Evolutionary conservation across 129 eudicot genomes (phyloP).

Genomic region (Saussurea involucrata): DNA sequence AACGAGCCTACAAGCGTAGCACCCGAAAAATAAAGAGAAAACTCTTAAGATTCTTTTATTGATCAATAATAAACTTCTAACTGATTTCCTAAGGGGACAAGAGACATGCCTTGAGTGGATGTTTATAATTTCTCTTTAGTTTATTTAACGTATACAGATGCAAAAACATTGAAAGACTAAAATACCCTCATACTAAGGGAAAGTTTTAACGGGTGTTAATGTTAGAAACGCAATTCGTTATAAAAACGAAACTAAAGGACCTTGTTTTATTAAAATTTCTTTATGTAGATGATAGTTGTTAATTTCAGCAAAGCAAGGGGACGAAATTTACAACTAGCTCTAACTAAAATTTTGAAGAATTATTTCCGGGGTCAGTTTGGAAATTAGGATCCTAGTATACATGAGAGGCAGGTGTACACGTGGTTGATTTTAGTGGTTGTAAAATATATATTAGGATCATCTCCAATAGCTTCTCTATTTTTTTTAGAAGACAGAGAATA

Average conservation of each 20-base stretch:
- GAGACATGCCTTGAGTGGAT: background rate
- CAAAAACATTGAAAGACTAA: background rate
- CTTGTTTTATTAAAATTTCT: background rate
- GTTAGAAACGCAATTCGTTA: background rate
- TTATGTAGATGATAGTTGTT: background rate
- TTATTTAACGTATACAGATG: background rate
- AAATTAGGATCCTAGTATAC: background rate
- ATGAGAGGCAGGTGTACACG: conserved; percentile 13
- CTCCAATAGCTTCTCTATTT: too few relatives aligned
- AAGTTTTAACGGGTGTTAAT: background rate
- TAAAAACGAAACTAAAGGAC: background rate
- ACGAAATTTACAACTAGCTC: background rate
- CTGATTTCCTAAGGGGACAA: background rate
- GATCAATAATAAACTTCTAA: too few relatives aligned
- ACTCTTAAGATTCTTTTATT: too few relatives aligned
- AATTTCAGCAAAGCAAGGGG: background rate
- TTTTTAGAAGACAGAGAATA: too few relatives aligned
- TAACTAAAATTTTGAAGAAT: too few relatives aligned
- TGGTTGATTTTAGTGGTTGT: conserved; percentile 7
- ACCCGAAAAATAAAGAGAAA: too few relatives aligned
- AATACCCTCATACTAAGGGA: background rate
- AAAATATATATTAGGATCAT: too few relatives aligned
- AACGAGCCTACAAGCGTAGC: too few relatives aligned
- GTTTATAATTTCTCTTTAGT: background rate
- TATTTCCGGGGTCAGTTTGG: background rate